A percentile compares a stretch with the other conserved stretches of the same genome.
Conservation (phyloP, 345 rosid species). For the Camelina sativa region DNA sequence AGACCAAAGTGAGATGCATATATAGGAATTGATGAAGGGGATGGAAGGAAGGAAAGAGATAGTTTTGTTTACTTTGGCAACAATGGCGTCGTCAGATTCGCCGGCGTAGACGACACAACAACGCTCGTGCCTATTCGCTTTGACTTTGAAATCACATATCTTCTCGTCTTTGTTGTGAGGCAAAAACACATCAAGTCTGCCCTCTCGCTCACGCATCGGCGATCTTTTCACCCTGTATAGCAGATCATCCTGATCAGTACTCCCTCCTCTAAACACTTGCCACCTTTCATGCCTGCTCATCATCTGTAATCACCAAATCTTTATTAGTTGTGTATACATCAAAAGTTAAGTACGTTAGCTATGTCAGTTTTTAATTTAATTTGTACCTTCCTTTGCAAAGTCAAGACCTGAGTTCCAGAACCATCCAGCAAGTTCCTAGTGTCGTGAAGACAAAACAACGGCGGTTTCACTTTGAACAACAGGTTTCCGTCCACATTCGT, state of each 20-base stretch:
- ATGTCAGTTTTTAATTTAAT: too few species aligned
- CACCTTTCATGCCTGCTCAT: slow-evolving; percentile 52
- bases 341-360: too few species aligned
- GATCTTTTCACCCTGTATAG: slow-evolving; percentile 58
- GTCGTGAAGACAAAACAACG: too few species aligned
- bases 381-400: too few species aligned
- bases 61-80: slow-evolving; percentile 51
- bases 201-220: slow-evolving; percentile 45
- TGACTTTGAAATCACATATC: slow-evolving; percentile 54
- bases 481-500: too few species aligned
- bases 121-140: slow-evolving; percentile 45
- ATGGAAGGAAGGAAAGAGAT: too few species aligned
- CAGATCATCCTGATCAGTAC: slow-evolving; percentile 51
- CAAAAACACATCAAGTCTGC: slow-evolving; percentile 58
- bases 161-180: slow-evolving; percentile 47
- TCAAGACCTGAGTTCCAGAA: too few species aligned
- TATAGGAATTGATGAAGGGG: too few species aligned
- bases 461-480: too few species aligned
- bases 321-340: too few species aligned
- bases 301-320: slow-evolving; percentile 42
- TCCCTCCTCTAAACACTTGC: slow-evolving; percentile 63
- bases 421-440: too few species aligned
- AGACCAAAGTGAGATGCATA: too few species aligned
- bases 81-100: slow-evolving; percentile 46
- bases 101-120: slow-evolving; percentile 57